Evolutionary conservation across 2,329 filamentous ascomycete species (phyloP), one percentile per base, ranked within the genome.

Genomic region (Botrytis aclada): DNA sequence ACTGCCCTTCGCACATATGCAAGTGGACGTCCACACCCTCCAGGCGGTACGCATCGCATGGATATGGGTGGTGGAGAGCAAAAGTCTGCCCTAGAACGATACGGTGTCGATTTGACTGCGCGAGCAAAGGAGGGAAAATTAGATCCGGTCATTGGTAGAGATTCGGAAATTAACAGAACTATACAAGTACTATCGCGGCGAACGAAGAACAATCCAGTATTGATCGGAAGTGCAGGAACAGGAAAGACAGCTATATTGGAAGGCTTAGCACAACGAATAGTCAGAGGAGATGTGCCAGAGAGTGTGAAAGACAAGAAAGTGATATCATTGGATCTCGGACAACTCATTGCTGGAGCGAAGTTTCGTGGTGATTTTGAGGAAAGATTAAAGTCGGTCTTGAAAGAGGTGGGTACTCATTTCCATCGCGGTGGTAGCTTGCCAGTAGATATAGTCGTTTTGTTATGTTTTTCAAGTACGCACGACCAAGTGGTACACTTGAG

Each of bases 301-400:
- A 97, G 93, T 77, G 92, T 99, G 81, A 97, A 97, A 83, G 92
- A 98, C 78, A 98, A 98, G 83, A 87, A 91, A 70, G 95, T 99
- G 37, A 89, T 98, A 72, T 89, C 92, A 10, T 83, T 98, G 54
- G 96, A 99, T 79, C 86, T 99, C 8, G 96, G 96, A 3, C 94
- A 93, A 51, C 88, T 99, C 25, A 98, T 99, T 78, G 96, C 96
- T 2, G 96, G 96, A 66, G 95, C 96, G 61, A 98, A 98, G 80
- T 99, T 96, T 79, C 86, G 96, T 65, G 96, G 96, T 66, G 96
- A 99, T 78, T 98, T 99, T 74, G 96, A 99, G 81, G 96, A 99
- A 81, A 87, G 96, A 60, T 81, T 98, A 74, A 98, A 98, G 82
- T 91, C 91, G 76, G 94, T 98, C 2, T 82, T 99, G 80, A 94